Evolutionary conservation across 805 yeast genomes (phyloP), one percentile per base, ranked within the genome.

Genomic region (Pichia kluyveri): DNA sequence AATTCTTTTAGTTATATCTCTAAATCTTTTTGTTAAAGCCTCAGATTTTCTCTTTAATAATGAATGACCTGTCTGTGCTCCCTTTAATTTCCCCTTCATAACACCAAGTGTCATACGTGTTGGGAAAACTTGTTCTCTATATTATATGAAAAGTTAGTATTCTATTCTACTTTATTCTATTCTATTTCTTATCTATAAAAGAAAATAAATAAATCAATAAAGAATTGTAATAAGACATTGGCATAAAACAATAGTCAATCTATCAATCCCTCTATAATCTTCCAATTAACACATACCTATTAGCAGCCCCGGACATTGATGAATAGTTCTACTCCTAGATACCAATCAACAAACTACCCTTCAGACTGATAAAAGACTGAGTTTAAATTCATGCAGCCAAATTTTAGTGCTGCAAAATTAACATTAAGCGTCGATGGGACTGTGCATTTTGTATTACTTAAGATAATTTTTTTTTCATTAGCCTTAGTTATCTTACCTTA

Each of bases 31-130:
- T 19, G 98, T 93, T 63, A 91, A 75, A 0, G 99, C 99, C 69
- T 91, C 99, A 7, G 97, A 89, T 67, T 91, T 91, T 69, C 98
- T 80, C 72, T 91, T 91, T 67, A 91, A 72, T 55, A 91, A 73
- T 15, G 95, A 86, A 66, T 93, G 95, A 37, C 99, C 99, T 62
- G 87, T 96, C 60, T 87, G 90, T 2, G 99, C 99, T 47, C 99
- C 99, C 69, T 90, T 91, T 63, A 93, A 79, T 68, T 93, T 93
- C 51, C 86, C 78, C 73, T 93, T 93, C 98, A 93, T 93, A 51
- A 86, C 67, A 43, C 96, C 89, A 57, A 91, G 78, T 51, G 98
- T 91, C 97, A 90, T 90, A 69, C 97, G 90, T 45, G 98, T 90
- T 34, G 98, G 96, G 68, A 90, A 90, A 42, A 90, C 98, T 63